phyloP scores from a whole-genome alignment of 164 flowering plant genomes.

The Amborella trichopoda region DNA sequence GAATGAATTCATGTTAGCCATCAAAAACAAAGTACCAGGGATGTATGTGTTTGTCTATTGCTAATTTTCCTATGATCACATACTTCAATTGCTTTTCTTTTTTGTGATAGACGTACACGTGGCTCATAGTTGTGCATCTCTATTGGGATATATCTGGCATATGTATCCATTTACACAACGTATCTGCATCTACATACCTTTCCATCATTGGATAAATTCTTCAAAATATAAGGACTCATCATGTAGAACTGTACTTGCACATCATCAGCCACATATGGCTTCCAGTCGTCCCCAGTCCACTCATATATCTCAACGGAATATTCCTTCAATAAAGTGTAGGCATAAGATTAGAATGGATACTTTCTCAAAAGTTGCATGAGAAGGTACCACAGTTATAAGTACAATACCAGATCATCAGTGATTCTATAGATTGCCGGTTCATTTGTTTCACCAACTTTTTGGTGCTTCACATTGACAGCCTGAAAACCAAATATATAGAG shows the following conservation, averaged over 20 bases:
- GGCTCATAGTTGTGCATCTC: too few species aligned
- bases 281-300: constrained; percentile 94
- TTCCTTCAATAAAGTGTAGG: constrained; percentile 41
- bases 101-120: too few species aligned
- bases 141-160: too few species aligned
- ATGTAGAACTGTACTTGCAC: constrained; percentile 96
- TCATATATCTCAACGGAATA: constrained; percentile 83
- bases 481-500: constrained; percentile 10
- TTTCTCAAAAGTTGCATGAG: too few species aligned
- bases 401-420: constrained; percentile 79
- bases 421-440: constrained; percentile 91
- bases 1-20: too few species aligned
- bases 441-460: constrained; percentile 74
- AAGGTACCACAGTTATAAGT: too few species aligned
- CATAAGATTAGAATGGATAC: too few species aligned
- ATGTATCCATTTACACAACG: too few species aligned
- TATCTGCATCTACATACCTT: constrained; percentile 53
- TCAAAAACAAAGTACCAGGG: too few species aligned
- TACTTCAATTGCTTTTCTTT: too few species aligned
- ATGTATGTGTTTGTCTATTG: too few species aligned
- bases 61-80: too few species aligned
- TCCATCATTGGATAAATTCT: constrained; percentile 58
- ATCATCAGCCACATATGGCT: constrained; percentile 81
- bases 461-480: constrained; percentile 78
- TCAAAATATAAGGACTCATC: constrained; percentile 99